These are phyloP conservation scores for Nicotiana otophora DNA, from an alignment of 257 asterid species.

Conservation along the genomic window DNA sequence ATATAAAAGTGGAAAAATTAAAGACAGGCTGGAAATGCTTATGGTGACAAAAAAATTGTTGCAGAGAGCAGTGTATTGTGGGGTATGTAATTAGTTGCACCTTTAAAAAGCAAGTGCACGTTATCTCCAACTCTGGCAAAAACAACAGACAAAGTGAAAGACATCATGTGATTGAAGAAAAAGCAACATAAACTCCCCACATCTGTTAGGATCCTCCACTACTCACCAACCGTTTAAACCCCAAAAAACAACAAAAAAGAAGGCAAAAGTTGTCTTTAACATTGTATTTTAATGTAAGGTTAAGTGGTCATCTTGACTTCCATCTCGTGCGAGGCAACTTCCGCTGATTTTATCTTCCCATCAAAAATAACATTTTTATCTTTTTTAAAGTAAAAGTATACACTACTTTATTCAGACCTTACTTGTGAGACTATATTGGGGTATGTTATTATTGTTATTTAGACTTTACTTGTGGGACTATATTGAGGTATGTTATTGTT, in stretches of 20 bases:
- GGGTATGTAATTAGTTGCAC: not conserved
- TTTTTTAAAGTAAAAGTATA: too few relatives aligned
- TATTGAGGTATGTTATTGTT: too few relatives aligned
- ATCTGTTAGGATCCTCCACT: not conserved
- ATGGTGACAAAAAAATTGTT: not conserved
- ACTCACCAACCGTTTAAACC: not conserved
- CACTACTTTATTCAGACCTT: too few relatives aligned
- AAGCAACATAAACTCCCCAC: not conserved
- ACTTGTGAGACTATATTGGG: too few relatives aligned
- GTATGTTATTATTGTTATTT: too few relatives aligned
- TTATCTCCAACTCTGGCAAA: not conserved
- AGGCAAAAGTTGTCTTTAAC: not conserved
- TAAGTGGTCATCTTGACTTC: not conserved
- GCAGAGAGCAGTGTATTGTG: not conserved
- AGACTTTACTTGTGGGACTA: too few relatives aligned
- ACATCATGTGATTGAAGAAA: not conserved
- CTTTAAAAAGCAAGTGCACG: not conserved
- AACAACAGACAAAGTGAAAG: not conserved
- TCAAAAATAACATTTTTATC: too few relatives aligned
- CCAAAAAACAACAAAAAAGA: not conserved
- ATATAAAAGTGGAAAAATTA: not conserved
- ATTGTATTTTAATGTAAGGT: not conserved
- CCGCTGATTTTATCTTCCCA: too few relatives aligned
- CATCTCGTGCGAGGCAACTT: not conserved
- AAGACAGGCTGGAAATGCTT: not conserved